Evolutionary conservation across 2,329 filamentous ascomycete species (phyloP).

Genomic region (Pseudomassariella vexata): DNA sequence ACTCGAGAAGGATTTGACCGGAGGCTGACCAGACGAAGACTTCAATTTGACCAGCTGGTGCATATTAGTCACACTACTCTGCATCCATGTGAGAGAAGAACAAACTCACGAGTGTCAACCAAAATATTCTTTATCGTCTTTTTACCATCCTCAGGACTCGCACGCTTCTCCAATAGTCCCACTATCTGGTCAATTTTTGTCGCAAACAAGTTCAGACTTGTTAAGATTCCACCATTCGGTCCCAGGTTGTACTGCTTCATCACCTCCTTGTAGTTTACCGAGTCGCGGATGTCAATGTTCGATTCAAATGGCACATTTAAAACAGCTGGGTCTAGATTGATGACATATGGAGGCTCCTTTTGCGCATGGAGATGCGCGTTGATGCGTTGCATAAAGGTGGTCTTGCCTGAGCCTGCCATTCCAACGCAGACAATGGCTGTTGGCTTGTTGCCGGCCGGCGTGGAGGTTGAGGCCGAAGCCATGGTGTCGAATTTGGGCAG

Average conservation of each 20-base stretch:
- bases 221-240: constrained; percentile 94
- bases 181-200: constrained; percentile 98
- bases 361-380: constrained; percentile 85
- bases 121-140: constrained; percentile 76
- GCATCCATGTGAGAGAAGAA: neutral
- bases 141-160: constrained; percentile 42
- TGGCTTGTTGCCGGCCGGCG: constrained; percentile 38
- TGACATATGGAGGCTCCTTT: constrained; percentile 80
- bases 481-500: too few relatives aligned
- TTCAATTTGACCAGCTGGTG: constrained; percentile 79
- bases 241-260: constrained; percentile 99
- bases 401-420: constrained; percentile 98
- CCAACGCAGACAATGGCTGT: constrained; percentile 88
- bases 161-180: constrained; percentile 81
- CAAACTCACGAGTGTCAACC: constrained; percentile 67
- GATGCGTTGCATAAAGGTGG: constrained; percentile 99
- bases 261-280: constrained; percentile 98
- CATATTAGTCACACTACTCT: neutral
- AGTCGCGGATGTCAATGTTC: constrained; percentile 98
- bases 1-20: constrained; percentile 88
- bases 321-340: constrained; percentile 96
- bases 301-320: constrained; percentile 88
- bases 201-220: constrained; percentile 90
- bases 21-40: constrained; percentile 98
- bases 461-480: constrained; percentile 12